phyloP scores from a whole-genome alignment of 2,329 filamentous ascomycete species.

The Ascochyta clinopodiicola region DNA sequence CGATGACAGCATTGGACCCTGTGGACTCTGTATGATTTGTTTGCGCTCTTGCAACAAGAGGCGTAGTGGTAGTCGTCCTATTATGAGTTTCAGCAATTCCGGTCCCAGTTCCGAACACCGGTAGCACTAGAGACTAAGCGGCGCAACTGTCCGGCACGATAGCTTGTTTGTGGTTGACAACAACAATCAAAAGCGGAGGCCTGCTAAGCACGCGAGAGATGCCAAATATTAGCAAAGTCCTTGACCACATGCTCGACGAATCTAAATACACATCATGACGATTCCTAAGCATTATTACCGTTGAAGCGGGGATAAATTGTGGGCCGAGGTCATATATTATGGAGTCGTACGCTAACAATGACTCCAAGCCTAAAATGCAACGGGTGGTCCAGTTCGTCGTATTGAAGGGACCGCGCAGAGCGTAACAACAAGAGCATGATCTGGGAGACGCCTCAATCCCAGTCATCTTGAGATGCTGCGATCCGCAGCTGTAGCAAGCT shows the following conservation, averaged over 20 bases:
- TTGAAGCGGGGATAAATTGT: conserved; percentile 30
- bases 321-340: conserved; percentile 36
- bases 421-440: neutral
- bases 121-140: neutral
- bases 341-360: neutral
- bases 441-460: neutral
- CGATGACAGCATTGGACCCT: conserved; percentile 20
- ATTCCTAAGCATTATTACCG: conserved; percentile 35
- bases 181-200: neutral
- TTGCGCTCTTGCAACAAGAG: neutral
- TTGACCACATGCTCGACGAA: neutral
- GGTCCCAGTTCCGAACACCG: conserved; percentile 5
- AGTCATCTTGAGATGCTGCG: too few relatives aligned
- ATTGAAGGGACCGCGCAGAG: neutral
- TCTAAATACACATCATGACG: conserved; percentile 18
- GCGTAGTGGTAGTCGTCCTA: neutral
- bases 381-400: neutral
- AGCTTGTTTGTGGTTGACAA: neutral
- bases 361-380: neutral
- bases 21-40: neutral
- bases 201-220: neutral
- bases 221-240: neutral
- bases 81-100: neutral
- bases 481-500: neutral
- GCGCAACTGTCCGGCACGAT: neutral